Conservation (phyloP, 2,329 filamentous ascomycete species). For the Diplocarpon rosae region DNA sequence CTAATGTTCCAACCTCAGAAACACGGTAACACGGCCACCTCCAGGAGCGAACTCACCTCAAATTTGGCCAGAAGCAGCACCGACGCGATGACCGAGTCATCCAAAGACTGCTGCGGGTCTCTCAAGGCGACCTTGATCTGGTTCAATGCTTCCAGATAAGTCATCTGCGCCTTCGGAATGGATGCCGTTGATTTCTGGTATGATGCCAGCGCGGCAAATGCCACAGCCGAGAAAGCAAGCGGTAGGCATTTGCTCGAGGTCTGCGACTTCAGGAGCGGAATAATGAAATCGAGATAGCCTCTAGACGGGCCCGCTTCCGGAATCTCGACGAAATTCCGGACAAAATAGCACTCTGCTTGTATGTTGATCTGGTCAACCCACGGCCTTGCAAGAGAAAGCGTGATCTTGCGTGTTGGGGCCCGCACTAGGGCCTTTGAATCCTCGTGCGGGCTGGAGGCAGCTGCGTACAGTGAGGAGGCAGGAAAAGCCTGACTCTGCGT, state of each 20-base stretch:
- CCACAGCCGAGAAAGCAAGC: slow-evolving; percentile 41
- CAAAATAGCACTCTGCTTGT: slow-evolving; percentile 45
- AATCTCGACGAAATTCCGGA: slow-evolving; percentile 48
- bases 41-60: slow-evolving; percentile 31
- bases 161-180: slow-evolving; percentile 33
- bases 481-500: too few relatives aligned
- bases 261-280: slow-evolving; percentile 40
- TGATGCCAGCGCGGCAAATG: slow-evolving; percentile 44
- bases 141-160: slow-evolving; percentile 43
- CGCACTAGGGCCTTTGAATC: too few relatives aligned
- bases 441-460: too few relatives aligned
- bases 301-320: slow-evolving; percentile 39
- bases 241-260: slow-evolving; percentile 18
- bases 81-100: slow-evolving; percentile 44
- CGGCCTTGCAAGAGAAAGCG: too few relatives aligned
- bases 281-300: slow-evolving; percentile 47
- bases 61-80: slow-evolving; percentile 49
- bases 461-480: too few relatives aligned
- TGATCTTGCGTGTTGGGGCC: too few relatives aligned
- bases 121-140: slow-evolving; percentile 40
- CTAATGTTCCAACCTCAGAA: slow-evolving; percentile 18
- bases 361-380: too few relatives aligned
- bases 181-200: slow-evolving; percentile 29
- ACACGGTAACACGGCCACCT: too few relatives aligned
- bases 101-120: slow-evolving; percentile 35